Base-by-base conservation (phyloP, 768 basidiomycete genomes). In the Calocybe cyanea region DNA sequence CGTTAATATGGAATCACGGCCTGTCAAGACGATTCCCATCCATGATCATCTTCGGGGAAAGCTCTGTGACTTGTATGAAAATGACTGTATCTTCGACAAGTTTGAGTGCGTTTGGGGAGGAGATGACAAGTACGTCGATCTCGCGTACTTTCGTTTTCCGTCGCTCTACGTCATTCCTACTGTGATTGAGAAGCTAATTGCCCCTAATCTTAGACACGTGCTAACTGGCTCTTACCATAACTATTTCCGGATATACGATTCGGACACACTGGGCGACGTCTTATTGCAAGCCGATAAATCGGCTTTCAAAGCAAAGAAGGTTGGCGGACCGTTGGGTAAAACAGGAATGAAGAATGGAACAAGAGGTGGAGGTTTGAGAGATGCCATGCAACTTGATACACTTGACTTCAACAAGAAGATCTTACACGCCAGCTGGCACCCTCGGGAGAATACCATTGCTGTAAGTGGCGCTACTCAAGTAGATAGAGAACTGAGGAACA, bases 161-260 rank as follows among this genome's bases (percentile, higher is more conserved):
- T 42, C 42, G 19, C 37, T 19, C 49, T 50, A 56, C 59, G 50
- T 54, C 52, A 56, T 53, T n/a, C 38, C 9, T 45, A 48, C 45
- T 18, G 24, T 20, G 25, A 37, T 33, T 13, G 36, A 39, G 10
- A 15, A 41, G 31, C 56, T 65, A 39, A 63, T 55, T 46, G 39
- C 48, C 5, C 39, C 40, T 28, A 14, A 33, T 50, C n/a, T 34
- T 45, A 99, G 96, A 60, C 85, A 94, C 65, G 92, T 98, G 49
- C 74, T 99, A 53, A 97, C 96, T n/a, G 96, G 96, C 35, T 98
- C 96, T 41, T 99, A 99, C 72, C 95, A 98, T 73, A 99, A 99
- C 71, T 98, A 95, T 72, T 94, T 99, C 87, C 92, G 93, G 65
- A 96, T 99, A 81, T 99, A 92, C 69, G 95, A 98, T 65, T 81